Evolutionary conservation across 192 early-diverging fungal genomes (phyloP).

Genomic region (Coemansia umbellata): DNA sequence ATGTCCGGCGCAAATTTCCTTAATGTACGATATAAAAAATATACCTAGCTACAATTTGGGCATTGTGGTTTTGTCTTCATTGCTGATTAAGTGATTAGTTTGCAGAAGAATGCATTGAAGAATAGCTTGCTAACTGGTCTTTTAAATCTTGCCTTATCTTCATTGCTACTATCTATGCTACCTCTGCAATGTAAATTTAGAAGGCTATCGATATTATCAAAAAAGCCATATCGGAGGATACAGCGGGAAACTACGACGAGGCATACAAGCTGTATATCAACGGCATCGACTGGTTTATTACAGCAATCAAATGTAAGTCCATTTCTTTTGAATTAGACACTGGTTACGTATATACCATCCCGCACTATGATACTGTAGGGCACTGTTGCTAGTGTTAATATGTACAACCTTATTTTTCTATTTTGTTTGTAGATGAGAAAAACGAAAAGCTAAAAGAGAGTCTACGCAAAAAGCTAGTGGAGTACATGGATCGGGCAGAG

Average conservation of each 20-base stretch:
- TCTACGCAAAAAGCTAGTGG: constrained; percentile 85
- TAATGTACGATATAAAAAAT: too few relatives aligned
- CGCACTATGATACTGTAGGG: too few relatives aligned
- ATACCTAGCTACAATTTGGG: too few relatives aligned
- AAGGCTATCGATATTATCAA: constrained; percentile 93
- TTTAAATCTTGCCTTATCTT: too few relatives aligned
- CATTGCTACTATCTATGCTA: too few relatives aligned
- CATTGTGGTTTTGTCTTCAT: too few relatives aligned
- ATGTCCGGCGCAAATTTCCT: too few relatives aligned
- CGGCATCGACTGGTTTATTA: constrained; percentile 91
- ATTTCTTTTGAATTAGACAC: constrained; percentile 37
- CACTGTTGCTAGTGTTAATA: too few relatives aligned
- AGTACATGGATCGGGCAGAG: constrained; percentile 92
- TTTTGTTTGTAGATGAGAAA: constrained; percentile 76
- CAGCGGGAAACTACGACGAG: constrained; percentile 81
- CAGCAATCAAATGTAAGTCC: constrained; percentile 77
- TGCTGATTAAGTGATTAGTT: too few relatives aligned
- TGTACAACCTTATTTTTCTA: too few relatives aligned
- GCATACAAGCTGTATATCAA: constrained; percentile 87
- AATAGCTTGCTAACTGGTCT: too few relatives aligned
- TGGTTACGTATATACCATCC: background rate
- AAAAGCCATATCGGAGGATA: constrained; percentile 90
- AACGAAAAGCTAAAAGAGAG: constrained; percentile 81
- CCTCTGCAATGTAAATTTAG: constrained; percentile 39
- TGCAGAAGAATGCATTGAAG: too few relatives aligned